A percentile compares a stretch with the other conserved stretches of the same genome.
Evolutionary conservation across 441 rosid species (phyloP).

Genomic region (Gossypium trilobum): DNA sequence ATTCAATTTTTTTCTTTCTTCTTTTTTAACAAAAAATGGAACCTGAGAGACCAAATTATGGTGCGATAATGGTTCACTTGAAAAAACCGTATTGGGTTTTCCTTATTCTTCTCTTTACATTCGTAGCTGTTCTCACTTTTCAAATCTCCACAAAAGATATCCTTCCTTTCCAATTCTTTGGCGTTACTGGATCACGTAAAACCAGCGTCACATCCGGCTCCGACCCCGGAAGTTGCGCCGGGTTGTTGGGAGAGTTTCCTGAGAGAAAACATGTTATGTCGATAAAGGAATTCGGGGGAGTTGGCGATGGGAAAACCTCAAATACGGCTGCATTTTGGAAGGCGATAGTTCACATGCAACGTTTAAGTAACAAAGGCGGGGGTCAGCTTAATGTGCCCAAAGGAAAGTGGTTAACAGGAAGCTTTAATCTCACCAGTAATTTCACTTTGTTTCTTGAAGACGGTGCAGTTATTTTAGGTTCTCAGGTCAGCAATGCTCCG

Average conservation of each 20-base stretch:
- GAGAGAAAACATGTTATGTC: constrained; percentile 52
- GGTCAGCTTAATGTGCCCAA: constrained; percentile 63
- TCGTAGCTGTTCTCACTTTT: constrained; percentile 37
- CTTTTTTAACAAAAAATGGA: constrained; percentile 31
- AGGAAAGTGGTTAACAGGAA: constrained; percentile 80
- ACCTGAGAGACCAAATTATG: constrained; percentile 25
- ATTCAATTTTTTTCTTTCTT: background rate
- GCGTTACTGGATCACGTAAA: constrained; percentile 4
- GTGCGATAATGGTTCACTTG: constrained; percentile 17
- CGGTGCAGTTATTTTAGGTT: constrained; percentile 71
- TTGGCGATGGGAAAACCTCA: constrained; percentile 67
- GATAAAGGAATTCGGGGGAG: constrained; percentile 69
- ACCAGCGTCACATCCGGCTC: background rate
- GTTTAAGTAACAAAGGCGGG: constrained; percentile 45
- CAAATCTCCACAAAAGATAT: constrained; percentile 45
- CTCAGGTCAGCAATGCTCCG: constrained; percentile 39
- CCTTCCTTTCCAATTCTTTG: constrained; percentile 23
- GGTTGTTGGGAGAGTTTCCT: constrained; percentile 28
- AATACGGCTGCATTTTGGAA: constrained; percentile 64
- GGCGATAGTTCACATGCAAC: constrained; percentile 45
- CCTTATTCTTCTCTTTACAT: constrained; percentile 41
- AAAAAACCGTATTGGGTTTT: constrained; percentile 42
- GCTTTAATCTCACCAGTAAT: constrained; percentile 78
- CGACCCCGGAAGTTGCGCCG: constrained; percentile 32
- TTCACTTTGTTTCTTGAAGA: constrained; percentile 69